These are phyloP conservation scores for Geum urbanum DNA, from an alignment of 306 rosid genomes.

Conservation along the genomic window DNA sequence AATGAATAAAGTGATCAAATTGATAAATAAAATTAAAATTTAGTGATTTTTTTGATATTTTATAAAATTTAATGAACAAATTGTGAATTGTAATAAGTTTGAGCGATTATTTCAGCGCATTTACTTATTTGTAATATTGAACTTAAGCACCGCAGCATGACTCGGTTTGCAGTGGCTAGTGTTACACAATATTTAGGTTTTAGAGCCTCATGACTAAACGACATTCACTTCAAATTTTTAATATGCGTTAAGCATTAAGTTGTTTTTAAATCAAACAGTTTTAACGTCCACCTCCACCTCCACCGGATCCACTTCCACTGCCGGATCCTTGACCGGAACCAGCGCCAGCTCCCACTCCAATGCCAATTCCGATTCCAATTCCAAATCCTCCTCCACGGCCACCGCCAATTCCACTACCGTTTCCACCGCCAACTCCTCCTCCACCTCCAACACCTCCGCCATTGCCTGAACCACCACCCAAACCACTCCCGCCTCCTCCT, in stretches of 20 bases:
- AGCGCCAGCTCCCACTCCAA: slow-evolving; percentile 35
- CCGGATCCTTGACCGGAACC: slow-evolving; percentile 44
- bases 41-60: too few relatives aligned
- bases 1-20: too few relatives aligned
- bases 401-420: slow-evolving; percentile 44
- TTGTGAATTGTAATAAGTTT: too few relatives aligned
- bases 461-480: slow-evolving; percentile 23
- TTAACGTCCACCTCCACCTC: slow-evolving; percentile 27
- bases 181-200: too few relatives aligned
- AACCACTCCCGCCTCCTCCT: slow-evolving; percentile 26
- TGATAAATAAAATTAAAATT: too few relatives aligned
- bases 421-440: slow-evolving; percentile 25
- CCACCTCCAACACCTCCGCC: slow-evolving; percentile 53
- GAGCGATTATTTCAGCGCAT: too few relatives aligned
- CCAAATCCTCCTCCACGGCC: slow-evolving; percentile 19
- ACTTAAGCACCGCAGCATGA: too few relatives aligned
- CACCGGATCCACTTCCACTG: slow-evolving; percentile 42
- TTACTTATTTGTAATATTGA: too few relatives aligned
- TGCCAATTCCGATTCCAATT: slow-evolving; percentile 34
- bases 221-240: background rate
- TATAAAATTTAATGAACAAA: too few relatives aligned
- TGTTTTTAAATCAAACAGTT: background rate
- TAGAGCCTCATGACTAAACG: background rate
- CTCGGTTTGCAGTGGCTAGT: too few relatives aligned
- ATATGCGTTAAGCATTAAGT: background rate